These are phyloP conservation scores for Marasmius sp. DNA, from an alignment of 1,284 basidiomycete species.

Conservation along the genomic window DNA sequence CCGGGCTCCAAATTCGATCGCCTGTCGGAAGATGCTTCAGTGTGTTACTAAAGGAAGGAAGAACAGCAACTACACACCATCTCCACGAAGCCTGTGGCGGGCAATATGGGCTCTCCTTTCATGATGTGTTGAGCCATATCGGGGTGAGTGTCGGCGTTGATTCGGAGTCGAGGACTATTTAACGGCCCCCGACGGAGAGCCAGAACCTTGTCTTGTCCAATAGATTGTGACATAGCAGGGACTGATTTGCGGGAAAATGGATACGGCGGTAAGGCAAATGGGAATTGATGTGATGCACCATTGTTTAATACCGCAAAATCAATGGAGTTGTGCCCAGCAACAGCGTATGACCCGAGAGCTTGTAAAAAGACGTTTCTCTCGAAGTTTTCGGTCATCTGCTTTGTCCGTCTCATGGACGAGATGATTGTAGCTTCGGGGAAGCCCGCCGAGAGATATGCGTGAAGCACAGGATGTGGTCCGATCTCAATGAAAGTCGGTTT, in stretches of 20 bases:
- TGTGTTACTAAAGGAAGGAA: no score
- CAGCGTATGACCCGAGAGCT: slow-evolving; percentile 20
- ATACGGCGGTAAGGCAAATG: slow-evolving; percentile 16
- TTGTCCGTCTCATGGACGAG: slow-evolving; percentile 24
- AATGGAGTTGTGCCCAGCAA: slow-evolving; percentile 18
- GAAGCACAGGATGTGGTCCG: slow-evolving; percentile 32
- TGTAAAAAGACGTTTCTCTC: slow-evolving; percentile 18
- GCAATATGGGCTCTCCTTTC: slow-evolving; percentile 42
- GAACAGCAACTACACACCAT: slow-evolving; percentile 33
- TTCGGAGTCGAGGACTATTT: slow-evolving; percentile 29
- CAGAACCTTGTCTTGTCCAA: slow-evolving; percentile 12
- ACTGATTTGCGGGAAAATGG: slow-evolving; percentile 15
- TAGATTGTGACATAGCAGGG: slow-evolving; percentile 7
- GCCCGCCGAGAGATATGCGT: slow-evolving; percentile 24
- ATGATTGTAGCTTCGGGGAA: slow-evolving; percentile 14
- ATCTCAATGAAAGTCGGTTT: slow-evolving; percentile 28
- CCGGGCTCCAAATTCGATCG: slow-evolving; percentile 27
- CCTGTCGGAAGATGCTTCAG: slow-evolving; percentile 19
- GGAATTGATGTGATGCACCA: background rate
- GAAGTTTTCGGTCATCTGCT: slow-evolving; percentile 5
- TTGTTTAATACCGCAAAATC: slow-evolving; percentile 12
- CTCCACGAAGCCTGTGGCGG: slow-evolving; percentile 43
- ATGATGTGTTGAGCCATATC: slow-evolving; percentile 40
- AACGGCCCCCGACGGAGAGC: slow-evolving; percentile 31
- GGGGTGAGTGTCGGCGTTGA: slow-evolving; percentile 37